Evolutionary conservation across 2,329 filamentous ascomycete genomes (phyloP).

Genomic region (Xylaria sp.): DNA sequence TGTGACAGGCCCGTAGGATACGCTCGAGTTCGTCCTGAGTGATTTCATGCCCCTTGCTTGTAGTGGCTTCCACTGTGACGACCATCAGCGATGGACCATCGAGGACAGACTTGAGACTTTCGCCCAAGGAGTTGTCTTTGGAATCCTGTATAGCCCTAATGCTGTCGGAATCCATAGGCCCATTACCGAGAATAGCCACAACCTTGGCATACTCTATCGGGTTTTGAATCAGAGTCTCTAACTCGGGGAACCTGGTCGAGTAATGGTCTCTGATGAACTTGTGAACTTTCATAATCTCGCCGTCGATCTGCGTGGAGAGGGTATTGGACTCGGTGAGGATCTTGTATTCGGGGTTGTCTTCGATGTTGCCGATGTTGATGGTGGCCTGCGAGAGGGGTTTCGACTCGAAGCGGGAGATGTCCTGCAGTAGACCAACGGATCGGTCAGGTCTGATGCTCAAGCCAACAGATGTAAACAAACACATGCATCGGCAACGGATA

Average conservation of each 20-base stretch:
- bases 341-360: slow-evolving; percentile 92
- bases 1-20: slow-evolving; percentile 82
- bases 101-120: slow-evolving; percentile 80
- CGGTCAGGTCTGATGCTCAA: slow-evolving; percentile 75
- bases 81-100: slow-evolving; percentile 95
- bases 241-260: slow-evolving; percentile 89
- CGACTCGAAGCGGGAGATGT: slow-evolving; percentile 81
- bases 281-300: slow-evolving; percentile 91
- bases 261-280: slow-evolving; percentile 98
- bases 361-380: slow-evolving; percentile 80
- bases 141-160: slow-evolving; percentile 83
- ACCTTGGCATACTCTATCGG: slow-evolving; percentile 96
- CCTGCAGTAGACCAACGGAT: slow-evolving; percentile 68
- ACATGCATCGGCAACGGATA: slow-evolving; percentile 49
- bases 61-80: slow-evolving; percentile 93
- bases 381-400: slow-evolving; percentile 72
- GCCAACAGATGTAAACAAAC: slow-evolving; percentile 70
- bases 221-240: slow-evolving; percentile 89
- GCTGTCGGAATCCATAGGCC: slow-evolving; percentile 81
- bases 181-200: slow-evolving; percentile 91
- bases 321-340: slow-evolving; percentile 89
- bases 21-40: slow-evolving; percentile 77
- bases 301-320: slow-evolving; percentile 90
- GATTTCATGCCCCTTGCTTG: slow-evolving; percentile 83
- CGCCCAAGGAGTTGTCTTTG: slow-evolving; percentile 79